These are phyloP conservation scores for Secale cereale DNA, from an alignment of 176 grass and related monocot species.

Conservation along the genomic window DNA sequence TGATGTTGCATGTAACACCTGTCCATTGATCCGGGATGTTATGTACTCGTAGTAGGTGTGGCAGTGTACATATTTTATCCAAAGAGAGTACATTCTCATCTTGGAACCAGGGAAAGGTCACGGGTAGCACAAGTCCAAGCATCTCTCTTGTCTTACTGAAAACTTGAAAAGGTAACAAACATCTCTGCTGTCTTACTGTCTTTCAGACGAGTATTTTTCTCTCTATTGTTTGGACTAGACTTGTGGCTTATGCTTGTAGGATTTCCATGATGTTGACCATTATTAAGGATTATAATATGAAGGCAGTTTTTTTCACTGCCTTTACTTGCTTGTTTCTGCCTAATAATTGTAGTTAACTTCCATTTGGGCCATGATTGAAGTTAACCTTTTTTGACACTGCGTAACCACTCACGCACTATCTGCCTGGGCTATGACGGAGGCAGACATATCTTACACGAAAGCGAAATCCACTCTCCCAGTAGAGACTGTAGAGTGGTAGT, in stretches of 20 bases:
- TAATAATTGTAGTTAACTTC: conserved; percentile 1
- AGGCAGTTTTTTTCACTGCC: background rate
- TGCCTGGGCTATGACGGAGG: background rate
- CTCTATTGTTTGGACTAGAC: background rate
- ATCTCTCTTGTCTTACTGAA: no score
- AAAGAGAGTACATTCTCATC: background rate
- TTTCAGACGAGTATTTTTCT: background rate
- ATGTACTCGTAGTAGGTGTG: background rate
- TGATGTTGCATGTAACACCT: background rate
- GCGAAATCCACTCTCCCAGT: background rate
- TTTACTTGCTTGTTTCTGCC: background rate
- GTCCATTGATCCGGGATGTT: background rate
- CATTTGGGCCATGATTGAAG: background rate
- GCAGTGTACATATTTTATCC: background rate
- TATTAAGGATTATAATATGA: background rate
- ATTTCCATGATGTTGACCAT: background rate
- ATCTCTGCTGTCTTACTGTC: background rate
- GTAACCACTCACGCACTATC: conserved; percentile 4
- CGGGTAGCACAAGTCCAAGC: conserved; percentile 24
- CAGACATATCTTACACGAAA: background rate
- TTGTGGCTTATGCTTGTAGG: background rate
- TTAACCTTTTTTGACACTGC: background rate
- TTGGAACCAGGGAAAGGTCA: conserved; percentile 22
- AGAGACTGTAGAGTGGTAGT: background rate
- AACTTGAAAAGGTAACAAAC: no score